Percentiles rank a stretch among this genome's conserved stretches.
These are phyloP conservation scores for Fusarium odoratissimum DNA, from an alignment of 2,329 filamentous ascomycete genomes.

Conservation along the genomic window DNA sequence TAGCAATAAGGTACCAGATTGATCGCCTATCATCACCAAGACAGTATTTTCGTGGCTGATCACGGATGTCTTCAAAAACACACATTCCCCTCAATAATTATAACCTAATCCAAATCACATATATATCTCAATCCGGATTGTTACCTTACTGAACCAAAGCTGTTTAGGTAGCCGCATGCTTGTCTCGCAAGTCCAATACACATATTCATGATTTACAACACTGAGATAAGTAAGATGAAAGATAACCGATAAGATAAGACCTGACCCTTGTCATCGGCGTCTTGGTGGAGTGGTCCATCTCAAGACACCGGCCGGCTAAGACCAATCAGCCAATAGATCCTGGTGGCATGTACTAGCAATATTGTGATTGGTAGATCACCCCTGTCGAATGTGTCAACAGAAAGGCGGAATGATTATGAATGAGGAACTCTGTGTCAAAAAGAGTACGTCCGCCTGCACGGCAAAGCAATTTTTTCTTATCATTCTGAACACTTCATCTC, in stretches of 20 bases:
- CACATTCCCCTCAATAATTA: no score
- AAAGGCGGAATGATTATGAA: background rate
- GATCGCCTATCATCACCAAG: no score
- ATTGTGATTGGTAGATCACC: background rate
- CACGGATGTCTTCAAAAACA: no score
- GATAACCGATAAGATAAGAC: background rate
- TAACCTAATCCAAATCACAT: no score
- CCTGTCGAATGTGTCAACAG: background rate
- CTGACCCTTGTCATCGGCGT: background rate
- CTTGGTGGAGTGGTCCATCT: background rate
- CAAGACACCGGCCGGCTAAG: background rate
- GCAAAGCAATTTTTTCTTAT: background rate
- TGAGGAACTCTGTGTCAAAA: background rate
- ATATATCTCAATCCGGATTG: no score
- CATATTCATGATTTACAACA: no score
- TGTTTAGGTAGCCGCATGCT: no score
- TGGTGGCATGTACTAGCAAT: rapidly evolving
- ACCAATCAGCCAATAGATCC: background rate
- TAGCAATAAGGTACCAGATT: no score
- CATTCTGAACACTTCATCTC: background rate
- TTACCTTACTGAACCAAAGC: no score
- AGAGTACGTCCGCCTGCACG: background rate
- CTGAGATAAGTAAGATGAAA: no score
- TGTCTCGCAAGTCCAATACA: no score
- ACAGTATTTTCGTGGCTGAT: no score